A percentile compares a stretch with the other conserved stretches of the same genome.
phyloP scores from a whole-genome alignment of 306 rosid genomes.

The Senna siamea region DNA sequence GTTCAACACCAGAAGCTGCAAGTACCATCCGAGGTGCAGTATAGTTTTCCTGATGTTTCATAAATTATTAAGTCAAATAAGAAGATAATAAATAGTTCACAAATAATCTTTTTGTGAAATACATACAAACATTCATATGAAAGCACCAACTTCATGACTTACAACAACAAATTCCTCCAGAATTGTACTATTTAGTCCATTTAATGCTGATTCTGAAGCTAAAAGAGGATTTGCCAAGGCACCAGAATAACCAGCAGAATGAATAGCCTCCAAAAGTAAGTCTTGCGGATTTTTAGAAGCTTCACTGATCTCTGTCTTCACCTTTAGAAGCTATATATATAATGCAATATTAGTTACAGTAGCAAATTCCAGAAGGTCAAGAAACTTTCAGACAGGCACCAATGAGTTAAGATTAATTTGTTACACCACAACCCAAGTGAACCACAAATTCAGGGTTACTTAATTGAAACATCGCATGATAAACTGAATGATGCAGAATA shows the following conservation, averaged over 20 bases:
- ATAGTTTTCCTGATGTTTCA: constrained; percentile 77
- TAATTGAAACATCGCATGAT: constrained; percentile 5
- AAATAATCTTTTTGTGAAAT: constrained; percentile 8
- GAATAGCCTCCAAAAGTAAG: constrained; percentile 83
- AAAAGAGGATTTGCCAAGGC: constrained; percentile 87
- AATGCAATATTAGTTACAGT: constrained; percentile 29
- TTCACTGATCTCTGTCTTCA: constrained; percentile 79
- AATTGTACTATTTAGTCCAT: constrained; percentile 60
- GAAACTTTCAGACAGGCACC: constrained; percentile 25
- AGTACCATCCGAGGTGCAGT: constrained; percentile 82
- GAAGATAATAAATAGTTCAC: constrained; percentile 18
- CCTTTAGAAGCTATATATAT: constrained; percentile 64
- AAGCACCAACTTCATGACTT: constrained; percentile 50
- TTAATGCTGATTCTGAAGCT: constrained; percentile 71
- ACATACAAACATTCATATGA: constrained; percentile 13
- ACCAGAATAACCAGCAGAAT: constrained; percentile 87
- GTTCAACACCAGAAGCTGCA: constrained; percentile 95
- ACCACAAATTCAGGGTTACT: background rate
- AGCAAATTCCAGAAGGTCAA: constrained; percentile 21
- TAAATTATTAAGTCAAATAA: constrained; percentile 27
- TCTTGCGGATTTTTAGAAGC: constrained; percentile 83
- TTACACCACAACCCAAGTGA: constrained; percentile 22
- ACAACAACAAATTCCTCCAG: constrained; percentile 88
- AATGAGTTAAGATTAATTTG: background rate
- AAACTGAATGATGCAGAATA: constrained; percentile 2